Evolutionary conservation across 768 basidiomycete genomes (phyloP).

Genomic region (Erythrobasidium yunnanense): DNA sequence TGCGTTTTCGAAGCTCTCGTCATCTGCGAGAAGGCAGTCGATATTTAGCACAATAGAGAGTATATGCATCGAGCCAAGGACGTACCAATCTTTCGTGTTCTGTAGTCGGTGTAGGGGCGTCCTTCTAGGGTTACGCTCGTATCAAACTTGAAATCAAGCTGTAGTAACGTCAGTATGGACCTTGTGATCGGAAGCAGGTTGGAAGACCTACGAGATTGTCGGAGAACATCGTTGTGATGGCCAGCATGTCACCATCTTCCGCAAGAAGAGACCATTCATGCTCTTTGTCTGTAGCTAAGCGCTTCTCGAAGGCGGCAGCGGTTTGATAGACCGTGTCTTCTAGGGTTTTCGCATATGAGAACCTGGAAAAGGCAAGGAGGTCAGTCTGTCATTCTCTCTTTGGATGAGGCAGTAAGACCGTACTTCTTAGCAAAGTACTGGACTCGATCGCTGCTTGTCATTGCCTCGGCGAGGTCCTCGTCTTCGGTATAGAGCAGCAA

Average conservation of each 20-base stretch:
- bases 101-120: conserved; percentile 14
- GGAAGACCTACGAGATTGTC: conserved; percentile 8
- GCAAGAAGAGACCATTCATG: neutral
- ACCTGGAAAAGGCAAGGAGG: no score
- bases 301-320: conserved; percentile 1
- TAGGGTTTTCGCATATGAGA: no score
- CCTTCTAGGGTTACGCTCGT: neutral
- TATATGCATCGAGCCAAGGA: neutral
- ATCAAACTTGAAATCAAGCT: conserved; percentile 15
- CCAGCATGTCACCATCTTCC: conserved; percentile 26
- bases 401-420: neutral
- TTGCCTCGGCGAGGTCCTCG: neutral
- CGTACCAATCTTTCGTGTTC: conserved; percentile 19
- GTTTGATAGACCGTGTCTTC: no score
- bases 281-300: neutral
- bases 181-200: neutral
- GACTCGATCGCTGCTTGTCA: neutral
- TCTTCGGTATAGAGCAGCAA: neutral
- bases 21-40: conserved; percentile 2
- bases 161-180: neutral
- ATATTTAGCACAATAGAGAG: neutral
- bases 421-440: neutral
- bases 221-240: conserved; percentile 6
- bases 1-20: conserved; percentile 6
- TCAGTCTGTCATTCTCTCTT: no score